Conservation (phyloP, 2,329 filamentous ascomycete genomes). For the Cercospora sesami region DNA sequence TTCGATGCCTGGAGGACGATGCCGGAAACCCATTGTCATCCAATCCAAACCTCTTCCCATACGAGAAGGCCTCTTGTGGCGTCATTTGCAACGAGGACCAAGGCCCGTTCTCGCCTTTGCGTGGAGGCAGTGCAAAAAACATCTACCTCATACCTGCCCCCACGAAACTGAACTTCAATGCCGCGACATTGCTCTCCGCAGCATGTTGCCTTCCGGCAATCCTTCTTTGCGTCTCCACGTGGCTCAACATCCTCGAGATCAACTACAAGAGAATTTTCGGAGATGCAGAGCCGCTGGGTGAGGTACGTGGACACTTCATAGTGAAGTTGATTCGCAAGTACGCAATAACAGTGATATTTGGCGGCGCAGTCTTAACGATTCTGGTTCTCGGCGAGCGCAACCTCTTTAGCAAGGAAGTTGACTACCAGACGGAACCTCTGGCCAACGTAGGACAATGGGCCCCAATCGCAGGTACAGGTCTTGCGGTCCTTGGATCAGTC, state of each 20-base stretch:
- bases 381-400: conserved; percentile 64
- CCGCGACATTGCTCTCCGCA: conserved; percentile 61
- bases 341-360: conserved; percentile 61
- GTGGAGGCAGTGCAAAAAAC: conserved; percentile 57
- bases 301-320: conserved; percentile 10
- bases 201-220: conserved; percentile 67
- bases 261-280: conserved; percentile 57
- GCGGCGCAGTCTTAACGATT: conserved; percentile 59
- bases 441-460: conserved; percentile 62
- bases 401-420: conserved; percentile 59
- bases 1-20: conserved; percentile 47
- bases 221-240: conserved; percentile 61
- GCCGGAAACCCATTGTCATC: conserved; percentile 42
- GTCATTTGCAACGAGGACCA: conserved; percentile 49
- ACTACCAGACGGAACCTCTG: conserved; percentile 63
- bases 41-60: conserved; percentile 47
- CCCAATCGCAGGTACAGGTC: conserved; percentile 58
- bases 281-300: conserved; percentile 30
- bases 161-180: conserved; percentile 56
- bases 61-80: conserved; percentile 47
- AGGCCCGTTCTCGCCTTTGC: conserved; percentile 58
- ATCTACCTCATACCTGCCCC: conserved; percentile 65
- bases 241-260: conserved; percentile 63
- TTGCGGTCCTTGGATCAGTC: conserved; percentile 61
- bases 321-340: conserved; percentile 25